Percentiles rank a stretch among this genome's conserved stretches.
phyloP scores from a whole-genome alignment of 331 rosid species.

The Acacia concinna region DNA sequence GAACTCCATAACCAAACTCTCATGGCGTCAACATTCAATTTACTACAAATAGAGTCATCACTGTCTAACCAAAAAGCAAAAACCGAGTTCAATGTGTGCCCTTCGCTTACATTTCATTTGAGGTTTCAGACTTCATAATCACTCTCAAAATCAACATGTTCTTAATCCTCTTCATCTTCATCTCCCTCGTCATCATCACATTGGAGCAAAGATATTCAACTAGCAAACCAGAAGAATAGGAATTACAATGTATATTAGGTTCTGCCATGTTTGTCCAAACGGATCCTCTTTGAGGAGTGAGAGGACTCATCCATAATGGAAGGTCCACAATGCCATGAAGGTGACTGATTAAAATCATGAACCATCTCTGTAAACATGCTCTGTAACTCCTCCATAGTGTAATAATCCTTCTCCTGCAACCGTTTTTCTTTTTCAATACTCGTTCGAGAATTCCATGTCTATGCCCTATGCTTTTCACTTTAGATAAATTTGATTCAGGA shows the following conservation, averaged over 20 bases:
- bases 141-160: neutral
- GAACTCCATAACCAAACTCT: neutral
- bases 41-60: neutral
- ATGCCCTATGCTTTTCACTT: neutral
- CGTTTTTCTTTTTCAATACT: neutral
- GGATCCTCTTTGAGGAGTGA: constrained; percentile 39
- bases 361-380: constrained; percentile 59
- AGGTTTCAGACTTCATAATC: neutral
- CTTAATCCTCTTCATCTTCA: neutral
- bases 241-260: neutral
- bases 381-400: constrained; percentile 58
- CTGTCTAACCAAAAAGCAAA: neutral
- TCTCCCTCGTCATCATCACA: neutral
- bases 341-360: constrained; percentile 40
- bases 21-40: neutral
- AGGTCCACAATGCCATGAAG: constrained; percentile 28
- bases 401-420: constrained; percentile 45
- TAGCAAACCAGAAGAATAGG: neutral
- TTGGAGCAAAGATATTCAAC: neutral
- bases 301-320: constrained; percentile 34
- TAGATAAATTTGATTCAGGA: neutral
- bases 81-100: neutral
- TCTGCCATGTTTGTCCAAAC: constrained; percentile 26
- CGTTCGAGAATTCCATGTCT: neutral
- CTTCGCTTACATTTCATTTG: neutral